Evolutionary conservation across 768 basidiomycete genomes (phyloP).

Genomic region (Ramaria rubella): DNA sequence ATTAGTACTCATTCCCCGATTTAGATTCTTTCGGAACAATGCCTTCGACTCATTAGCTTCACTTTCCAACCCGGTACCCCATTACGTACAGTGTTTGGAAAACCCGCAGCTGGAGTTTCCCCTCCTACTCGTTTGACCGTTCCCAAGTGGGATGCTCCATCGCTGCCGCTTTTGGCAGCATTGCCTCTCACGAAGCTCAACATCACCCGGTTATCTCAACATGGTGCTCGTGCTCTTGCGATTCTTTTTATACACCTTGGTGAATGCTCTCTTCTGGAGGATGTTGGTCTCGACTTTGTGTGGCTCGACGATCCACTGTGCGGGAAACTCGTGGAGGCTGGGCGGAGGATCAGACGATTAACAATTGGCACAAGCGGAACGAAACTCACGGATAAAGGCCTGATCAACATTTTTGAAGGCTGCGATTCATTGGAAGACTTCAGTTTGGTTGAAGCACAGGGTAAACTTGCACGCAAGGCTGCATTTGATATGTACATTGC

Average conservation of each 20-base stretch:
- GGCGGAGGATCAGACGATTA: conserved; percentile 25
- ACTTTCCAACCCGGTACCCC: conserved; percentile 17
- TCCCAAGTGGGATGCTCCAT: conserved; percentile 32
- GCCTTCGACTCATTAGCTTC: conserved; percentile 21
- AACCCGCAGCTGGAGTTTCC: background rate
- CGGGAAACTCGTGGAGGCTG: conserved; percentile 28
- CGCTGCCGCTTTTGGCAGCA: conserved; percentile 26
- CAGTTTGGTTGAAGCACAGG: conserved; percentile 32
- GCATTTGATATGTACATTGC: background rate
- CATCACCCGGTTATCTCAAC: conserved; percentile 30
- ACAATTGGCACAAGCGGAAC: conserved; percentile 32
- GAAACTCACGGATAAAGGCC: conserved; percentile 31
- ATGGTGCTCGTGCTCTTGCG: conserved; percentile 27
- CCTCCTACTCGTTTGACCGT: conserved; percentile 10
- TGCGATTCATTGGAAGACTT: conserved; percentile 30
- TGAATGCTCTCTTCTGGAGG: conserved; percentile 28
- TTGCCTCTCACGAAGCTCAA: conserved; percentile 25
- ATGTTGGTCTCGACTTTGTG: conserved; percentile 29
- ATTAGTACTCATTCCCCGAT: background rate
- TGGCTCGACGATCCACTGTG: conserved; percentile 36
- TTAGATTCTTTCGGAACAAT: conserved; percentile 22
- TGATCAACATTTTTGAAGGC: conserved; percentile 28
- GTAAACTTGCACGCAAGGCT: conserved; percentile 15
- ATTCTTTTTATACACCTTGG: conserved; percentile 21
- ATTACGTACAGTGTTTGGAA: background rate